A percentile compares a stretch with the other conserved stretches of the same genome.
Evolutionary conservation across 164 flowering plant species (phyloP).

Genomic region (Brasenia schreberi): DNA sequence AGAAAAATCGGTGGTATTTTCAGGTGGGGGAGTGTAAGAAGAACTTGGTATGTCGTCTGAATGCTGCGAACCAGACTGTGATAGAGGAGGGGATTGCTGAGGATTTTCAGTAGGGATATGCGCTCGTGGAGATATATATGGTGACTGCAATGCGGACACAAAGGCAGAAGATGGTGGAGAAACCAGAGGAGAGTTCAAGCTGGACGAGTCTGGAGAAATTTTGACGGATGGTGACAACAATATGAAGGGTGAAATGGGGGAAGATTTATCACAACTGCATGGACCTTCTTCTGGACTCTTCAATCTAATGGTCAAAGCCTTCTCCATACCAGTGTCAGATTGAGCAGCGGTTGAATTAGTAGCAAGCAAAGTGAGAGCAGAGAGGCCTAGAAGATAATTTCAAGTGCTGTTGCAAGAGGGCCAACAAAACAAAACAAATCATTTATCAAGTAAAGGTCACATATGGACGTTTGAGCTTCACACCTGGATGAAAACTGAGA

Average conservation of each 20-base stretch:
- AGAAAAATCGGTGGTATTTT: constrained; percentile 39
- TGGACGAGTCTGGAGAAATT: constrained; percentile 44
- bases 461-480: neutral
- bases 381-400: neutral
- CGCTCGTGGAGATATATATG: constrained; percentile 82
- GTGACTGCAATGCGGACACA: constrained; percentile 84
- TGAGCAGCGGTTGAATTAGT: neutral
- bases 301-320: constrained; percentile 42
- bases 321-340: constrained; percentile 4
- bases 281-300: constrained; percentile 9
- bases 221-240: constrained; percentile 16
- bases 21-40: constrained; percentile 89
- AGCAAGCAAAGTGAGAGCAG: neutral
- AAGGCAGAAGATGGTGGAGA: constrained; percentile 89
- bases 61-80: constrained; percentile 32
- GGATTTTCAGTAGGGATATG: constrained; percentile 12
- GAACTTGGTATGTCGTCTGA: constrained; percentile 82
- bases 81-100: constrained; percentile 17
- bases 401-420: constrained; percentile 6
- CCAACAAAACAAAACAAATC: neutral
- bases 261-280: constrained; percentile 13
- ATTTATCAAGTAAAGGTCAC: neutral
- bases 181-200: constrained; percentile 55
- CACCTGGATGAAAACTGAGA: neutral
- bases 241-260: constrained; percentile 13